phyloP scores from a whole-genome alignment of 1,284 basidiomycete genomes.

The Ceratobasidium sp. region DNA sequence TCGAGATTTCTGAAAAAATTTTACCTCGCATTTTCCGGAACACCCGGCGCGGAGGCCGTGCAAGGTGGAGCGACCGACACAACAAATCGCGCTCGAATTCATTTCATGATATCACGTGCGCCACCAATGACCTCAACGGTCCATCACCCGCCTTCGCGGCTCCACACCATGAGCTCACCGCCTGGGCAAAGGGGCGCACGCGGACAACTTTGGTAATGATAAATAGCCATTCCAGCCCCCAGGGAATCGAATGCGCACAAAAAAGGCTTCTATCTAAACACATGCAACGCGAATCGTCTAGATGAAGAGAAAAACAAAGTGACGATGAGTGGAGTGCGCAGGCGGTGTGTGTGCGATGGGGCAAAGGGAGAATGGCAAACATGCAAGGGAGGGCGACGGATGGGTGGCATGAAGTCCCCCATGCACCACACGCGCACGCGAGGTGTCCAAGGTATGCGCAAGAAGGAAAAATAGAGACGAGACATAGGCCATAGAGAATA shows the following conservation, averaged over 20 bases:
- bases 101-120: conserved; percentile 1
- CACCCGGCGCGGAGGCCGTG: background rate
- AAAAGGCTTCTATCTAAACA: conserved; percentile 23
- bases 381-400: conserved; percentile 11
- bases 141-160: background rate
- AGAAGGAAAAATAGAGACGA: conserved; percentile 3
- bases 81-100: background rate
- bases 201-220: background rate
- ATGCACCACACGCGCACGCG: conserved; percentile 27
- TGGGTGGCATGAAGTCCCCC: background rate
- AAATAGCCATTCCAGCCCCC: background rate
- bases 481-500: conserved; percentile 15
- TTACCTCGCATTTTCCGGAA: background rate
- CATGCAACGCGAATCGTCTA: conserved; percentile 27
- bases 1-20: background rate
- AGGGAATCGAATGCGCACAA: background rate
- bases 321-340: conserved; percentile 6
- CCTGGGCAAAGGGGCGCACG: background rate
- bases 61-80: background rate
- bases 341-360: conserved; percentile 26
- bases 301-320: background rate
- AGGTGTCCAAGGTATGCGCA: conserved; percentile 31
- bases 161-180: background rate
- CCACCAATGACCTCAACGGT: background rate
- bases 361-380: background rate